Percentiles rank a stretch among this genome's conserved stretches.
phyloP scores from a whole-genome alignment of 2,329 filamentous ascomycete genomes.

The Neonectria ditissima region DNA sequence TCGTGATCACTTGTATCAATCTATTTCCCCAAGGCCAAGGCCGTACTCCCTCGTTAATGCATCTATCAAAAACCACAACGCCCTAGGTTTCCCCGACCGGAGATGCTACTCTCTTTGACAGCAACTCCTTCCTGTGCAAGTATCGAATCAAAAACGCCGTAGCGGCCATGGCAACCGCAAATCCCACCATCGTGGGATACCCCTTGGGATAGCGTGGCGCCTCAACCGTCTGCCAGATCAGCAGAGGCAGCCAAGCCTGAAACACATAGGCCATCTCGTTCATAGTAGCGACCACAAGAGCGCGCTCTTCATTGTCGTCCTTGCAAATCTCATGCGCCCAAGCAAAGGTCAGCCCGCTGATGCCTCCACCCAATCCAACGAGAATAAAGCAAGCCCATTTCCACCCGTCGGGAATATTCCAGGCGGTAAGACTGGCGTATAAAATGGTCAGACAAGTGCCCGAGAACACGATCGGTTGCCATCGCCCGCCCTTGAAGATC shows the following conservation, averaged over 20 bases:
- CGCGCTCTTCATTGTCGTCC: conserved; percentile 71
- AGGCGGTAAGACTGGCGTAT: conserved; percentile 55
- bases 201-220: conserved; percentile 71
- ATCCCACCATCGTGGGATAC: conserved; percentile 65
- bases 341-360: conserved; percentile 59
- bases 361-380: conserved; percentile 62
- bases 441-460: conserved; percentile 56
- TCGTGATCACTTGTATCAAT: neutral
- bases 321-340: conserved; percentile 64
- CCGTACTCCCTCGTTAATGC: neutral
- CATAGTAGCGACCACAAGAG: conserved; percentile 74
- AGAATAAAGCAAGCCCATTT: conserved; percentile 74
- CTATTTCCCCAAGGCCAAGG: neutral
- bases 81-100: conserved; percentile 22
- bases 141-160: conserved; percentile 62
- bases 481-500: conserved; percentile 67
- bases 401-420: conserved; percentile 63
- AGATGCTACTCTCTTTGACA: conserved; percentile 19
- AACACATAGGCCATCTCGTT: conserved; percentile 78
- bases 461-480: conserved; percentile 72
- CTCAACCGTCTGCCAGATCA: conserved; percentile 75
- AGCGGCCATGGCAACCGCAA: conserved; percentile 62
- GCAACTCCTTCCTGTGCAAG: conserved; percentile 58
- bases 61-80: neutral
- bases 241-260: conserved; percentile 75